Percentiles rank a stretch among this genome's conserved stretches.
phyloP scores from a whole-genome alignment of 169 alveolate species.

The Plasmodium reichenowi region DNA sequence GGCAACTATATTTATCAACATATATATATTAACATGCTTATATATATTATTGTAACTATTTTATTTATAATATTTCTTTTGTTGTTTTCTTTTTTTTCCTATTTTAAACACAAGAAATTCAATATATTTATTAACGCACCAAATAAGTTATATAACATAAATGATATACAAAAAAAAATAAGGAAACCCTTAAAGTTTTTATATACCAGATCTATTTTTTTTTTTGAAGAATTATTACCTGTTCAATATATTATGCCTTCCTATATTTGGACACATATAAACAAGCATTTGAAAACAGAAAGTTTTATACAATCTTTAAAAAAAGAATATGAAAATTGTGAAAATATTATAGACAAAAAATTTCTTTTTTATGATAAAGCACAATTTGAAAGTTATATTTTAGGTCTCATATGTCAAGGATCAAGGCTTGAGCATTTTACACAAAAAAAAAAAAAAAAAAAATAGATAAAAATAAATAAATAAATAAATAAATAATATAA shows the following conservation, averaged over 20 bases:
- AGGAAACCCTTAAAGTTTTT: conserved; percentile 27
- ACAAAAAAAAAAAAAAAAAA: not conserved
- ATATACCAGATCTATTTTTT: conserved; percentile 58
- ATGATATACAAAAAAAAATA: conserved; percentile 38
- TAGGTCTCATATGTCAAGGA: conserved; percentile 19
- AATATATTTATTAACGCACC: conserved; percentile 20
- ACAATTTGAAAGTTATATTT: conserved; percentile 46
- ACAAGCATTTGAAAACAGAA: conserved; percentile 17
- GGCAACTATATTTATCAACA: too few relatives aligned
- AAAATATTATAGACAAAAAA: conserved; percentile 31
- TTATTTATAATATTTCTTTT: conserved; percentile 3
- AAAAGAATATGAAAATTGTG: conserved; percentile 9
- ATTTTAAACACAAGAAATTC: conserved; percentile 16
- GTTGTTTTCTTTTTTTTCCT: conserved; percentile 23
- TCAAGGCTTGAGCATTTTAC: conserved; percentile 22
- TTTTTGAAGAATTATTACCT: conserved; percentile 66
- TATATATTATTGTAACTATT: conserved; percentile 2
- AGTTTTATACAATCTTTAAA: conserved; percentile 15
- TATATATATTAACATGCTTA: too few relatives aligned
- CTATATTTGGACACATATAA: conserved; percentile 43
- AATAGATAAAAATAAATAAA: not conserved
- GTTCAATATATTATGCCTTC: conserved; percentile 71
- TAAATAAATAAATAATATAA: not conserved
- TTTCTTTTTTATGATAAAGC: conserved; percentile 13
- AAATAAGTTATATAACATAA: conserved; percentile 45